Base-by-base conservation (phyloP, 2,329 filamentous ascomycete genomes). In the Orbilia blumenaviensis region DNA sequence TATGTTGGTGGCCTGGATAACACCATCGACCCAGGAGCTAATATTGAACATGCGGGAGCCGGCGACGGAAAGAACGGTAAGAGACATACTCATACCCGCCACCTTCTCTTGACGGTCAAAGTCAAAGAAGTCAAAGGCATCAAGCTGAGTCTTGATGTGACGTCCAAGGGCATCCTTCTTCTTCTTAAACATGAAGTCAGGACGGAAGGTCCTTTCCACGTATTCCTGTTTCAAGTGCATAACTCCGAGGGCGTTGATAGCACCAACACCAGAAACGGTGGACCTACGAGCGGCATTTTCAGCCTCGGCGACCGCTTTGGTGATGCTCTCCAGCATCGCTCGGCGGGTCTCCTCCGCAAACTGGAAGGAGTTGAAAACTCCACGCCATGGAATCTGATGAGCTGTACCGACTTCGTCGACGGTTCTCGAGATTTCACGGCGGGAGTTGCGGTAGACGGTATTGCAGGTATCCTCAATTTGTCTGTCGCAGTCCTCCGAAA, bases 111-210 rank as follows among this genome's bases (percentile, higher is more conserved):
- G 94, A 64, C 90, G 88, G 81, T 97, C 93, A 85, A 96, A 86
- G 83, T 99, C 95, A 80, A 99, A 92, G 85, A 99, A 98, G 84
- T 99, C 95, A 87, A 87, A 91, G 0, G 97, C 80, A 81, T 99
- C 94, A 2, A 95, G 92, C 64, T 95, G 89, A 18, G 97, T 89
- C 76, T 97, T 89, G 14, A 98, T 90, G 81, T 96, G 90, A 78
- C 93, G 89, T 4, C 92, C 93, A 42, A 97, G 85, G 1, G 89
- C 88, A 82, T 99, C 92, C 74, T 90, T 88, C 81, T 91, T 91
- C 77, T 92, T 89, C 74, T 89, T 90, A 86, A 98, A 99, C 95
- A 99, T 98, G 81, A 94, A 89, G 80, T 97, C 93, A 0, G 93
- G 89, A 29, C 91, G 89, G 89, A 99, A 97, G 79, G 89, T 92